Evolutionary conservation across 257 asterid genomes (phyloP), one percentile per base, ranked within the genome.

Genomic region (Ocimum tenuiflorum): DNA sequence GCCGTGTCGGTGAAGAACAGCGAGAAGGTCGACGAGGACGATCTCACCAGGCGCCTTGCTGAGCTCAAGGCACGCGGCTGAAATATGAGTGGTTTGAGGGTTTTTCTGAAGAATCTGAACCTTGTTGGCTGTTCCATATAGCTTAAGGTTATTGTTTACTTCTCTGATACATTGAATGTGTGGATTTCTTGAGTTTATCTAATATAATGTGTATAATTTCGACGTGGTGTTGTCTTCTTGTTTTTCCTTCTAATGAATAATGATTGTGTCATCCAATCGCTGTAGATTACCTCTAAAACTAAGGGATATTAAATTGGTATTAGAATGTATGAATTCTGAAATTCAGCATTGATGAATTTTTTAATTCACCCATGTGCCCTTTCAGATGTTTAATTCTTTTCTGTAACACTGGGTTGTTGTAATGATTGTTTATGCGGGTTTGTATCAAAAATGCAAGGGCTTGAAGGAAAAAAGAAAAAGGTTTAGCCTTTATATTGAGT

Each of bases 11-110:
- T 75, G 2, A 81, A 78, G 72, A 80, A 62, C 49, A 74, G 68
- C 0, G 99, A 92, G 85, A 88, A 83, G 79, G 96, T 83, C 10
- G 96, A 86, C 18, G 99, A 92, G 75, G 99, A 86, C 41, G 95
- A 92, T 60, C 89, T 92, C 18, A 52, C 88, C 64, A 81, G 99
- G 82, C 97, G 99, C 39, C 95, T 92, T 18, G 97, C 99, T 0
- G 99, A 92, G 77, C 94, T 92, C 50, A 89, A 92, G 86, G 88
- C 91, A 2, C 99, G 96, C 72, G 96, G 97, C 13, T 92, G 80
- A 86, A 75, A 36, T 42, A 35, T 46, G 60, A 52, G 14, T 13
- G n/a, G 41, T 60, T 60, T 33, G 63, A n/a, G 23, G 38, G 60
- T 57, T 56, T 45, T 60, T 55, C 33, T n/a, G n/a, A n/a, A n/a